phyloP scores from a whole-genome alignment of 1,139 yeast species.

The Suzukiozyma palmioleophila region DNA sequence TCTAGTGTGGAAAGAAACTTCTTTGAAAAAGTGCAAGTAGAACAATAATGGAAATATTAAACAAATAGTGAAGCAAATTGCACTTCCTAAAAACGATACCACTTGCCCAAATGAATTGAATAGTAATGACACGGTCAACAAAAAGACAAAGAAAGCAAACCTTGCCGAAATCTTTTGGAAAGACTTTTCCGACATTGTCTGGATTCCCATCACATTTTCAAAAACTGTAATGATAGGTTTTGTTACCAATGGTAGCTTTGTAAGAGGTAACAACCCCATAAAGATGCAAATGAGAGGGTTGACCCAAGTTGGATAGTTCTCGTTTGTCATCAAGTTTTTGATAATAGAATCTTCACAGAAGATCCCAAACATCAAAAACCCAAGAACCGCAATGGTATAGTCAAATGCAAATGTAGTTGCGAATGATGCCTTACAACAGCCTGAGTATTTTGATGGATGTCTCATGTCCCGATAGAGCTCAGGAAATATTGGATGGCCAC shows the following conservation, averaged over 20 bases:
- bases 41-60: conserved; percentile 72
- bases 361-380: conserved; percentile 40
- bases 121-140: conserved; percentile 50
- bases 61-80: conserved; percentile 78
- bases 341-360: conserved; percentile 35
- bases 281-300: conserved; percentile 27
- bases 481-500: conserved; percentile 86
- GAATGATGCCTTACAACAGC: conserved; percentile 29
- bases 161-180: conserved; percentile 24
- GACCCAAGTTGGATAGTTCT: conserved; percentile 29
- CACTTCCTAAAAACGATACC: conserved; percentile 79
- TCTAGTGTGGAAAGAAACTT: conserved; percentile 36
- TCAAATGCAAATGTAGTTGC: conserved; percentile 30
- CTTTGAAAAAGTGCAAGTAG: conserved; percentile 56
- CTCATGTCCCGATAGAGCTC: conserved; percentile 79
- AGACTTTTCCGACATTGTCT: conserved; percentile 6
- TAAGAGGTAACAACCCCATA: conserved; percentile 38
- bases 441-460: conserved; percentile 49
- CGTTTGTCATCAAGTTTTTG: conserved; percentile 34
- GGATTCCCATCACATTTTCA: conserved; percentile 22
- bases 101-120: conserved; percentile 79
- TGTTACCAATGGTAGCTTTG: conserved; percentile 37
- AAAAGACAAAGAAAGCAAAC: conserved; percentile 17
- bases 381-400: conserved; percentile 30
- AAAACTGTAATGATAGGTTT: conserved; percentile 41